Evolutionary conservation across 2,329 filamentous ascomycete species (phyloP), one percentile per base, ranked within the genome.

Genomic region (Periconia sp.): DNA sequence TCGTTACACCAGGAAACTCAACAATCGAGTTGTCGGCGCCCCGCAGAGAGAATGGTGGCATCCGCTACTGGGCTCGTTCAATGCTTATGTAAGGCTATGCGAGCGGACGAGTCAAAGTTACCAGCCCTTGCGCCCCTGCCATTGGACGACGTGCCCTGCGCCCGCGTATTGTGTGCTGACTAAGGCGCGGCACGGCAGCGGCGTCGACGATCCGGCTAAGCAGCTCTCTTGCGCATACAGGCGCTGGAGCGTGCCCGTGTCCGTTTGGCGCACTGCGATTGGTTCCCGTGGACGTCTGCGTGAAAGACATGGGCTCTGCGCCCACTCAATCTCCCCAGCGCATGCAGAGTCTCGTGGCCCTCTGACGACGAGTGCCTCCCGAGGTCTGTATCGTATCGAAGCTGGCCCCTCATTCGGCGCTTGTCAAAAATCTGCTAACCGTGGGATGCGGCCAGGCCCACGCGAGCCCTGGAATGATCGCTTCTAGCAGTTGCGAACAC

Each of bases 261-360:
- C 34, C 43, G 29, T 11, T 11, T 29, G 26, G 31, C 25, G 47
- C 31, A 11, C 25, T 40, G 37, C 38, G 17, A 56, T 58, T 60
- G 52, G 50, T 40, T 37, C 40, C 13, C 23, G 45, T 39, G 39
- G 42, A 56, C 46, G 43, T 60, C 42, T 54, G 45, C 21, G 26
- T 44, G 36, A 29, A 63, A 62, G 52, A 54, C 53, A 63, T 61
- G 58, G 50, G 53, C 55, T 48, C 46, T 48, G 34, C 57, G 43
- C 51, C 54, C 54, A 53, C 26, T 30, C 35, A 39, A 40, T n/a
- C n/a, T n/a, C 52, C 57, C 57, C 60, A 59, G 49, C 52, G 43
- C 54, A 59, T 63, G 63, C 64, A 62, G 44, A 49, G 54, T 60
- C 61, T 68, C 63, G 64, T 64, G 61, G 61, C 57, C 62, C 48